Conservation (phyloP, 23 red algal genomes). For the Gracilaria gracilis region DNA sequence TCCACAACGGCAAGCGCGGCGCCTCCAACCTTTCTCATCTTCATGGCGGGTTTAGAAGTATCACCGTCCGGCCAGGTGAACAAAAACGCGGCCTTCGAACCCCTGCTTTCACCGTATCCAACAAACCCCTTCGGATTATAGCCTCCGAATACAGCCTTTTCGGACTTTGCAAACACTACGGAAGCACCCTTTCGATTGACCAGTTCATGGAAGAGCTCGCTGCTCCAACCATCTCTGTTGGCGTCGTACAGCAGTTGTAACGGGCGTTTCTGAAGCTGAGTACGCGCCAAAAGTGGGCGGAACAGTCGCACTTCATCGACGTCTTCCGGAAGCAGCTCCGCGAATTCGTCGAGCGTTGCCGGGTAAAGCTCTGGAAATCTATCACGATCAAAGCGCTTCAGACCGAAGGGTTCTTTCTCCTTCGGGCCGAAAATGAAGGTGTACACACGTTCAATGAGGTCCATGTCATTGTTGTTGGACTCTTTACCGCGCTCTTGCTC, state of each 20-base stretch:
- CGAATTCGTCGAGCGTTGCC: slow-evolving; percentile 78
- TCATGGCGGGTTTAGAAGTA: slow-evolving; percentile 65
- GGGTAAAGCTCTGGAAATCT: slow-evolving; percentile 85
- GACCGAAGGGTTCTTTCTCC: slow-evolving; percentile 73
- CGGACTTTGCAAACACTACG: slow-evolving; percentile 57
- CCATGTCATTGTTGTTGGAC: slow-evolving; percentile 29
- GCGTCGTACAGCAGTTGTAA: slow-evolving; percentile 80
- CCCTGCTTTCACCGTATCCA: slow-evolving; percentile 82
- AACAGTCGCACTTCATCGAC: slow-evolving; percentile 54
- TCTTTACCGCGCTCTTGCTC: not conserved
- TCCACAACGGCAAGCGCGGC: slow-evolving; percentile 80
- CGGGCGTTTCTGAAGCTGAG: slow-evolving; percentile 51
- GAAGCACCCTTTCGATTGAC: slow-evolving; percentile 65
- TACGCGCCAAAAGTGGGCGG: slow-evolving; percentile 81
- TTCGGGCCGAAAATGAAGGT: slow-evolving; percentile 73
- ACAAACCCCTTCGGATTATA: slow-evolving; percentile 90
- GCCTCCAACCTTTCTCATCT: slow-evolving; percentile 78
- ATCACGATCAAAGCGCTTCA: slow-evolving; percentile 85
- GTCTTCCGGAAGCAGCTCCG: slow-evolving; percentile 55
- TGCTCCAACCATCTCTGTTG: slow-evolving; percentile 76
- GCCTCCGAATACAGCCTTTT: slow-evolving; percentile 61
- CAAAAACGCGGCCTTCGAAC: slow-evolving; percentile 80
- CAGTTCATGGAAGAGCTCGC: slow-evolving; percentile 61
- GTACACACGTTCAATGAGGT: slow-evolving; percentile 64
- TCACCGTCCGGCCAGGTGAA: slow-evolving; percentile 87